These are phyloP conservation scores for Saccharomycodes ludwigii DNA, from an alignment of 805 yeast species.

Conservation along the genomic window DNA sequence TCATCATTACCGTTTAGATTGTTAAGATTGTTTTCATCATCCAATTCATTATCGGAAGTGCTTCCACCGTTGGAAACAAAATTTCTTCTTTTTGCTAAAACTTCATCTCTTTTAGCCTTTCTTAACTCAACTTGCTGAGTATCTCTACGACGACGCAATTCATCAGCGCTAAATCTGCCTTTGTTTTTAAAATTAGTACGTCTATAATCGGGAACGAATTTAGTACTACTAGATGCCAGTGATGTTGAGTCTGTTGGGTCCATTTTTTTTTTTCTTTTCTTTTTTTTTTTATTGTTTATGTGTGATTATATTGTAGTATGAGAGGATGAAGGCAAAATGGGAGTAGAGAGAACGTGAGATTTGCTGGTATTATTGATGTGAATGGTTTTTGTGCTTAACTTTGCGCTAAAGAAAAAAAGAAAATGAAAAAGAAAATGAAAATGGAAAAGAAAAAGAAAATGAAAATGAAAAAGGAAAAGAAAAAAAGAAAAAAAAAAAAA, in stretches of 20 bases:
- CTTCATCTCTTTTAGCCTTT: conserved; percentile 94
- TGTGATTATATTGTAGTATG: neutral
- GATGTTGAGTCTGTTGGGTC: conserved; percentile 48
- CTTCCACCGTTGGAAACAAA: conserved; percentile 38
- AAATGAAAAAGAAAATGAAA: too few species aligned
- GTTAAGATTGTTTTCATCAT: conserved; percentile 10
- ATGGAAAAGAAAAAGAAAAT: too few species aligned
- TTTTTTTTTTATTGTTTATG: neutral
- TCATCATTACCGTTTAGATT: conserved; percentile 7
- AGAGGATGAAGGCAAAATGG: too few species aligned
- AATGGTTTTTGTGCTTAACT: too few species aligned
- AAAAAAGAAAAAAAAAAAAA: too few species aligned
- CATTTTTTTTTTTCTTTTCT: conserved; percentile 28
- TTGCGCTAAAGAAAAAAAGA: too few species aligned
- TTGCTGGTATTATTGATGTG: too few species aligned
- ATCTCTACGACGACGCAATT: conserved; percentile 94
- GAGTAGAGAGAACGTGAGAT: too few species aligned
- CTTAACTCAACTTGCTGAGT: conserved; percentile 93
- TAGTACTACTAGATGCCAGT: conserved; percentile 37
- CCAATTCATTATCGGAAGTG: conserved; percentile 38
- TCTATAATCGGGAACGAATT: conserved; percentile 95
- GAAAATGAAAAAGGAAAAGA: too few species aligned
- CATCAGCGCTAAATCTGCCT: conserved; percentile 88
- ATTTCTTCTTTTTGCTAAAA: conserved; percentile 86
- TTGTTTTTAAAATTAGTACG: conserved; percentile 93